Percentiles rank a stretch among this genome's conserved stretches.
These are phyloP conservation scores for Xerocomellus amylosporus DNA, from an alignment of 768 basidiomycete genomes.

Conservation along the genomic window DNA sequence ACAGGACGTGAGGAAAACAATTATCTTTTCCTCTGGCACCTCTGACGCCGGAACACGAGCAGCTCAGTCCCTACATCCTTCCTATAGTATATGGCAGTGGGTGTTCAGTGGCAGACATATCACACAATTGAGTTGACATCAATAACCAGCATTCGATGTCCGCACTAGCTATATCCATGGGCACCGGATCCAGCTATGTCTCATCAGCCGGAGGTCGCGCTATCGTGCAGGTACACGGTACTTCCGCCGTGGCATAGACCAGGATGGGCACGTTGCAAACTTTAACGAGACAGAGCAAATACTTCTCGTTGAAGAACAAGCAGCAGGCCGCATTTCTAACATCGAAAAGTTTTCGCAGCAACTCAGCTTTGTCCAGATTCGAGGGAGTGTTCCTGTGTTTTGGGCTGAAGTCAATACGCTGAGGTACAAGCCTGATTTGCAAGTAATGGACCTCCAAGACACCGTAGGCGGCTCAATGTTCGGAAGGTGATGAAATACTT, in stretches of 20 bases:
- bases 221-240: conserved; percentile 96
- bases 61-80: conserved; percentile 88
- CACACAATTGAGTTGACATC: background rate
- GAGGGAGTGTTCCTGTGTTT: conserved; percentile 91
- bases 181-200: conserved; percentile 73
- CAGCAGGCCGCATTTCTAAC: conserved; percentile 38
- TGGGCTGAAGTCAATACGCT: conserved; percentile 97
- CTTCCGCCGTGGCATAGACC: conserved; percentile 91
- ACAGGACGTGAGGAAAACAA: conserved; percentile 55
- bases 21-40: background rate
- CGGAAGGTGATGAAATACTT: background rate
- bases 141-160: conserved; percentile 74
- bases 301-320: conserved; percentile 66
- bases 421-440: conserved; percentile 93
- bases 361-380: conserved; percentile 88
- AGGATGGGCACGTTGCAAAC: conserved; percentile 88
- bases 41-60: conserved; percentile 13
- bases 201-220: conserved; percentile 92
- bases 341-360: conserved; percentile 53
- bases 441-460: conserved; percentile 89
- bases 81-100: conserved; percentile 93
- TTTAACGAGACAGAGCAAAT: conserved; percentile 99
- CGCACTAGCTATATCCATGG: conserved; percentile 73
- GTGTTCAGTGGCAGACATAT: conserved; percentile 34
- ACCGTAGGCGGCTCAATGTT: conserved; percentile 53